Evolutionary conservation across 2,329 filamentous ascomycete genomes (phyloP).

Genomic region (Aureobasidium sp.): DNA sequence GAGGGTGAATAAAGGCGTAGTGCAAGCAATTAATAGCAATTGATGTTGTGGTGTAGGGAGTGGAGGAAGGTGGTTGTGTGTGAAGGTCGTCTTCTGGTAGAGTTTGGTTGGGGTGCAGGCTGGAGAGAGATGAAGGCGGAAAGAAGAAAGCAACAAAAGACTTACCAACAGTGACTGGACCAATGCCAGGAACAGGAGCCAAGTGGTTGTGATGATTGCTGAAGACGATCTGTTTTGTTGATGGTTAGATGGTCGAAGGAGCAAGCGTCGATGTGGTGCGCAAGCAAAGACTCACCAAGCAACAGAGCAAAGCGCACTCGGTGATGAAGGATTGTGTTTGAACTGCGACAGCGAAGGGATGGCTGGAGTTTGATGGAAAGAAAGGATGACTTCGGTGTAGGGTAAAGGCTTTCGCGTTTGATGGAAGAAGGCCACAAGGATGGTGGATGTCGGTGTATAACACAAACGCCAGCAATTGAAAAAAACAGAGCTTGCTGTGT

Average conservation of each 20-base stretch:
- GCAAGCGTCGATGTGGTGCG: not conserved
- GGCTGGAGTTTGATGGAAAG: not conserved
- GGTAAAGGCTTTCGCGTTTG: not conserved
- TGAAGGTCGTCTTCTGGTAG: not conserved
- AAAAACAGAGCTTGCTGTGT: not conserved
- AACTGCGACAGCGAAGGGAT: not conserved
- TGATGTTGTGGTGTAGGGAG: not conserved
- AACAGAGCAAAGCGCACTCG: not conserved
- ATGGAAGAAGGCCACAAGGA: not conserved
- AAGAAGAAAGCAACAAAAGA: not conserved
- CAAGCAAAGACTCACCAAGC: slow-evolving; percentile 1
- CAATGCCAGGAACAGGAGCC: not conserved
- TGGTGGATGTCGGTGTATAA: not conserved
- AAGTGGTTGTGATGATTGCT: not conserved
- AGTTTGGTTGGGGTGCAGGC: not conserved
- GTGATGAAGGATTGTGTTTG: not conserved
- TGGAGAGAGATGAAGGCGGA: not conserved
- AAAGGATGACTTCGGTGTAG: not conserved
- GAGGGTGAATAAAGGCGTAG: not conserved
- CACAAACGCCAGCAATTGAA: not conserved
- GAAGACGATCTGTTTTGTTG: not conserved
- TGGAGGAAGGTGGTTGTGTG: not conserved
- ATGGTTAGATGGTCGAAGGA: not conserved
- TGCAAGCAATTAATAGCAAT: not conserved
- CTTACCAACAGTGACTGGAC: not conserved